Base-by-base conservation (phyloP, 2,329 filamentous ascomycete genomes). In the Diaporthe sp. region DNA sequence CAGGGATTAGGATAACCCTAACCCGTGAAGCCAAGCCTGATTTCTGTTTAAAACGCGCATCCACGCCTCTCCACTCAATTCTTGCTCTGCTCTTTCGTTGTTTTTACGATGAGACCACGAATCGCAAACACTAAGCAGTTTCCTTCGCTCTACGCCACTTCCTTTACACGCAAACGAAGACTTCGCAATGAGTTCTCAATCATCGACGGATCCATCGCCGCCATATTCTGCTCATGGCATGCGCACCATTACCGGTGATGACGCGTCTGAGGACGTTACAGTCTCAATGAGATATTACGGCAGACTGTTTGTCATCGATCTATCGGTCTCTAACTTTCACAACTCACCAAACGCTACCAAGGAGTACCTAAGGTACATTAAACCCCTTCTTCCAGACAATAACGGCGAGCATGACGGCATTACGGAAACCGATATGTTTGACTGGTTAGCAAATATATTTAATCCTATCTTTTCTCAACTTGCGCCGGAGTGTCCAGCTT, bases 281-380 rank as follows among this genome's bases (percentile, higher is more conserved):
- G 5, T 66, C 25, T 63, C 42, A 2, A 66, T 66, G 61, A 66
- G 44, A n/a, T 66, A 35, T 19, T 30, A 35, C 22, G 30, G 61
- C 22, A 50, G 30, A 50, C 61, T 35, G 22, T 66, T 66, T 7
- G 30, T 44, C 22, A 25, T 66, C 22, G 61, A 66, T 6, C 0
- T 51, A 2, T 66, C 61, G 30, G 12, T 66, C 13, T 66, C 61
- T 10, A 35, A 66, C 44, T 51, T 42, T 50, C 27, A 22, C 19
- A 66, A 51, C 42, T 66, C 61, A 37, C 61, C 61, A 66, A 50
- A 25, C n/a, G 61, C 61, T 51, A 32, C 42, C 25, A 37, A 35
- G 4, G 19, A 66, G 30, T 37, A 51, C 44, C 51, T 66, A 9
- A 66, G 9, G 44, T 8, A 66, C 19, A 66, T 51, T 17, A 22